Evolutionary conservation across 2,329 filamentous ascomycete species (phyloP).

Genomic region (Colletotrichum gigasporum): DNA sequence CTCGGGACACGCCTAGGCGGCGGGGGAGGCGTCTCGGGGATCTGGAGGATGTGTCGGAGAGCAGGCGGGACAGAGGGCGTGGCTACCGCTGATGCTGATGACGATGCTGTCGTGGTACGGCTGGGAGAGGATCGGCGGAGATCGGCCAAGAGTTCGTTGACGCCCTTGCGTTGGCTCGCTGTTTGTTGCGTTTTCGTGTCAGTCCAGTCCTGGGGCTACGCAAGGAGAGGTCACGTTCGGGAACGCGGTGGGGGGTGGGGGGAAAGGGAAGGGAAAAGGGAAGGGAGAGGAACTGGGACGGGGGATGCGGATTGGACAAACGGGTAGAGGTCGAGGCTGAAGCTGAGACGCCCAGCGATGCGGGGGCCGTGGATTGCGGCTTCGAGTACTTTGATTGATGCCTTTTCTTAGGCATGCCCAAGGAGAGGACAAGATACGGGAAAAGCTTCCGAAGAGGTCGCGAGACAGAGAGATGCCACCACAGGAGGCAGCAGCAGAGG

Average conservation of each 20-base stretch:
- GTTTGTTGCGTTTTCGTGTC: slow-evolving; percentile 26
- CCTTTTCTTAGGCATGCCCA: slow-evolving; percentile 72
- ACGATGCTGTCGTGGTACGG: slow-evolving; percentile 12
- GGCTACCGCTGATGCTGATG: slow-evolving; percentile 22
- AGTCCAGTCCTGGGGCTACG: background rate
- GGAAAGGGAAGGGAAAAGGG: background rate
- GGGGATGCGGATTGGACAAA: slow-evolving; percentile 21
- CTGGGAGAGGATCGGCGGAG: slow-evolving; percentile 57
- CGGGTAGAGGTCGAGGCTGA: slow-evolving; percentile 28
- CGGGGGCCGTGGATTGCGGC: slow-evolving; percentile 61
- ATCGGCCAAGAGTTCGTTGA: slow-evolving; percentile 69
- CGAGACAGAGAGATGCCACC: background rate
- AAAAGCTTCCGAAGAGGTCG: background rate
- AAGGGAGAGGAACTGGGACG: background rate
- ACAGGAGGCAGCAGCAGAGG: background rate
- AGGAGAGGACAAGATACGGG: slow-evolving; percentile 24
- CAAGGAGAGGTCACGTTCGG: background rate
- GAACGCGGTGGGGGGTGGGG: background rate
- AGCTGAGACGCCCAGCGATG: slow-evolving; percentile 33
- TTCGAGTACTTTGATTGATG: slow-evolving; percentile 65
- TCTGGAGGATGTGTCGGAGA: slow-evolving; percentile 67
- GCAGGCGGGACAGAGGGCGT: slow-evolving; percentile 60
- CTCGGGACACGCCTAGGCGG: slow-evolving; percentile 54
- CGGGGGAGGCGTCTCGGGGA: slow-evolving; percentile 65
- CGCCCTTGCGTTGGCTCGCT: slow-evolving; percentile 52